Base-by-base conservation (phyloP, 768 basidiomycete species). In the Trametes maxima region DNA sequence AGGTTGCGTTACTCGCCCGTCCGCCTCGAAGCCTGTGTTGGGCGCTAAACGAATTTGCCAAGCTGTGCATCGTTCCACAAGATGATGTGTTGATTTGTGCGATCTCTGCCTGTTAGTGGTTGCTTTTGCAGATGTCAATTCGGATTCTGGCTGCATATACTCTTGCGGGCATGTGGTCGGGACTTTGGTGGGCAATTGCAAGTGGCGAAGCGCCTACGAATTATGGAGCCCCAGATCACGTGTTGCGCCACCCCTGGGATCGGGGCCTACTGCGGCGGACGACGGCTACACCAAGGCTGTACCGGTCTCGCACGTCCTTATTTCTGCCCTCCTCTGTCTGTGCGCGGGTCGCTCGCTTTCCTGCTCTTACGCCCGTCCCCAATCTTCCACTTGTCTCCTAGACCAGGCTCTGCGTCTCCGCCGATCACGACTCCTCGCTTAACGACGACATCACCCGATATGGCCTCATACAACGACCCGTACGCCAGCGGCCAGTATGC, bases 391-490 rank as follows among this genome's bases (percentile, higher is more conserved):
- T 43, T 22, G 21, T 43, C 28, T 36, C 43, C 13, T 28, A 19
- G 6, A 35, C 48, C 48, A 19, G 13, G 24, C 39, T 25, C 54
- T n/a, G 33, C 35, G 8, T 21, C 44, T 57, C 8, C 36, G 33
- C 17, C 24, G 28, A 33, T 47, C 8, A 55, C 49, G 52, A 61
- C 46, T 35, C 6, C 22, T 21, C 24, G n/a, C 39, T 22, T 54
- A 14, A 60, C 60, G 54, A 62, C 39, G 21, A 54, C 35, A 44
- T 39, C 39, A 45, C 35, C 24, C 33, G 43, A 12, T 28, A 56
- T 62, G 52, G 74, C 72, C 64, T 83, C 84, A 12, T 85, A 86
- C 72, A 77, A 74, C 60, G 84, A 87, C 70, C 84, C 85, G 21
- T 83, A 86, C 47, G 53, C 62, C 10, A n/a, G 19, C 46, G 54